Conservation (phyloP, 371 early-diverging fungal species). For the Haplosporangium sp. region DNA sequence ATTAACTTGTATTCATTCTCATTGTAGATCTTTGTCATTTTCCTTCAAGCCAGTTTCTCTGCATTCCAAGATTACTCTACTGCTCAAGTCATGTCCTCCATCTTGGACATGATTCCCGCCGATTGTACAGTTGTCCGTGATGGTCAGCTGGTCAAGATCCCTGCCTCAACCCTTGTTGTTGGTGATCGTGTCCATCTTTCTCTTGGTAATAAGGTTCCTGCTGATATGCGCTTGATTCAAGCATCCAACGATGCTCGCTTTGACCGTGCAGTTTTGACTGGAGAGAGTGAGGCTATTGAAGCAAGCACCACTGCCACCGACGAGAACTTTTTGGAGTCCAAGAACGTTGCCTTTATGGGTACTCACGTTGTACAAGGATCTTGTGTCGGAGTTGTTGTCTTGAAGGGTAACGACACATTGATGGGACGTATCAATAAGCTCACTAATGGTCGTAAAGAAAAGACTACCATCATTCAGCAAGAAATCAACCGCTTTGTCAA, state of each 20-base stretch:
- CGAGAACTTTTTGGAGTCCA: slow-evolving; percentile 70
- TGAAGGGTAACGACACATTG: slow-evolving; percentile 71
- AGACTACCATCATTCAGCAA: slow-evolving; percentile 70
- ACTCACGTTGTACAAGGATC: slow-evolving; percentile 74
- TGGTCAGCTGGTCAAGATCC: slow-evolving; percentile 61
- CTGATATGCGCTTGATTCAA: slow-evolving; percentile 75
- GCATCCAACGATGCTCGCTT: slow-evolving; percentile 71
- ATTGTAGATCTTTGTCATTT: slow-evolving; percentile 69
- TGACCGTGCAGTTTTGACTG: slow-evolving; percentile 79
- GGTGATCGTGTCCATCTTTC: slow-evolving; percentile 75
- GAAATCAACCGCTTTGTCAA: slow-evolving; percentile 78
- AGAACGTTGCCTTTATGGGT: slow-evolving; percentile 77
- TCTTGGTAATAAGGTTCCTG: slow-evolving; percentile 80
- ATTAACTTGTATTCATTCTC: not conserved
- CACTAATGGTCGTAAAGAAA: slow-evolving; percentile 56
- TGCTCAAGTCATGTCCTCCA: slow-evolving; percentile 77
- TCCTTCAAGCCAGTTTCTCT: slow-evolving; percentile 73
- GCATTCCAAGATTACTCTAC: slow-evolving; percentile 85
- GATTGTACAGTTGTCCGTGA: slow-evolving; percentile 72
- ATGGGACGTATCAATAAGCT: slow-evolving; percentile 80
- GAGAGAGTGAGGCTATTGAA: slow-evolving; percentile 72
- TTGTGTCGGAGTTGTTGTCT: slow-evolving; percentile 72
- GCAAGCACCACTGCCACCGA: slow-evolving; percentile 67
- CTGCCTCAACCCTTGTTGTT: slow-evolving; percentile 58
- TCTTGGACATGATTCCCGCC: slow-evolving; percentile 77